phyloP scores from a whole-genome alignment of 192 early-diverging fungal species.

The Glomus cerebriforme region DNA sequence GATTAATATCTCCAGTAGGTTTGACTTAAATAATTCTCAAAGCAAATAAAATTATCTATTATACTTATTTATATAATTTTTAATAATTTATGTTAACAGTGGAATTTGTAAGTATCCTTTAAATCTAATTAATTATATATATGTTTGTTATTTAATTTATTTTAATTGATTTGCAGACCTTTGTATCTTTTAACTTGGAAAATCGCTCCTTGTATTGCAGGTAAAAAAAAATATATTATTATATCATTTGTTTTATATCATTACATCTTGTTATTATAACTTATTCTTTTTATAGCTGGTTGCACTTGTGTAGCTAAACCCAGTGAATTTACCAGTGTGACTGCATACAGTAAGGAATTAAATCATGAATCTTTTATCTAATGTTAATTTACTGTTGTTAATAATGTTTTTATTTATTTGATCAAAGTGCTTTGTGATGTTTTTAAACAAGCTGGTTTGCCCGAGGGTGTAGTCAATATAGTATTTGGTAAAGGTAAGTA shows the following conservation, averaged over 20 bases:
- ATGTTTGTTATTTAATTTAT: neutral
- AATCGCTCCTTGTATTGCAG: slow-evolving; percentile 72
- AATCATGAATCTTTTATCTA: neutral
- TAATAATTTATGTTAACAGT: slow-evolving; percentile 27
- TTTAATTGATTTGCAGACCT: slow-evolving; percentile 39
- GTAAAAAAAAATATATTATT: slow-evolving; percentile 19
- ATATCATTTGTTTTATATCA: neutral
- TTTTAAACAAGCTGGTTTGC: slow-evolving; percentile 67
- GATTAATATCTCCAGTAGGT: slow-evolving; percentile 61
- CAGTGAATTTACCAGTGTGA: slow-evolving; percentile 60
- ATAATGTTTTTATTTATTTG: neutral
- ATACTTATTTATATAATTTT: neutral
- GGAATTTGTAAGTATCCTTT: slow-evolving; percentile 51
- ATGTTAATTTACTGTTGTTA: neutral
- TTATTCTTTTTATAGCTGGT: slow-evolving; percentile 50
- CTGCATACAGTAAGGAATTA: slow-evolving; percentile 40
- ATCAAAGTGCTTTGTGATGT: slow-evolving; percentile 59
- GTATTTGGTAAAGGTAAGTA: slow-evolving; percentile 64
- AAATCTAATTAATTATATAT: neutral
- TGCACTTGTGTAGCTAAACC: slow-evolving; percentile 78
- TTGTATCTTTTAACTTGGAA: slow-evolving; percentile 74
- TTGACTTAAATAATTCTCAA: neutral
- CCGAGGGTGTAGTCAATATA: slow-evolving; percentile 76
- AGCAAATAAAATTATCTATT: no score
- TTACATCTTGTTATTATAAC: neutral